phyloP scores from a whole-genome alignment of 75 land plant species.

The Cunninghamia lanceolata region DNA sequence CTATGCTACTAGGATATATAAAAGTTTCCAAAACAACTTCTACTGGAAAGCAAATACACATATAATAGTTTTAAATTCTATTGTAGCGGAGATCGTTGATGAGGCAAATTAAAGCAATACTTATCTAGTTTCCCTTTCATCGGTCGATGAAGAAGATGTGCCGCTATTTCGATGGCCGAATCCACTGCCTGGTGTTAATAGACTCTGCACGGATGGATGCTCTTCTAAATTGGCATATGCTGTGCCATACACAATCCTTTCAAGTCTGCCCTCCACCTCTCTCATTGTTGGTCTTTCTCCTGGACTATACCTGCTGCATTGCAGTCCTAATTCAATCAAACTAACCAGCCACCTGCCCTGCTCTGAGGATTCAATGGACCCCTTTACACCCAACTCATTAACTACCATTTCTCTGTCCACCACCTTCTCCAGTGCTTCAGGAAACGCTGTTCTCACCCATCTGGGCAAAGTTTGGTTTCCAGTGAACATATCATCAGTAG shows the following conservation, averaged over 20 bases:
- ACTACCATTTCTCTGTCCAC: conserved; percentile 13
- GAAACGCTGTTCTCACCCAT: not conserved
- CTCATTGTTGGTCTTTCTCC: conserved; percentile 61
- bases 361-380: conserved; percentile 23
- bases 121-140: too few relatives aligned
- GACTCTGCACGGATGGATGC: too few relatives aligned
- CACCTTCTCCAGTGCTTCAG: not conserved
- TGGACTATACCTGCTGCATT: conserved; percentile 39
- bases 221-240: too few relatives aligned
- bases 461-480: conserved; percentile 9
- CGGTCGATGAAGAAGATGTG: too few relatives aligned
- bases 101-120: too few relatives aligned
- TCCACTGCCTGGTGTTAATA: too few relatives aligned
- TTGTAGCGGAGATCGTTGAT: too few relatives aligned
- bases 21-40: too few relatives aligned
- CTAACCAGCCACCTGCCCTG: conserved; percentile 36
- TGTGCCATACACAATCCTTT: not conserved
- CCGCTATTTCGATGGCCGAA: too few relatives aligned
- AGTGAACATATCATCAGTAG: conserved; percentile 27
- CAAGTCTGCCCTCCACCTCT: conserved; percentile 22
- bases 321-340: conserved; percentile 26
- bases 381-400: conserved; percentile 22
- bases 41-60: too few relatives aligned
- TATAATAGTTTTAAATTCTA: too few relatives aligned
- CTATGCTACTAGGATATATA: too few relatives aligned